These are phyloP conservation scores for Sclerotinia spermophila DNA, from an alignment of 2,329 filamentous ascomycete genomes.

Conservation along the genomic window DNA sequence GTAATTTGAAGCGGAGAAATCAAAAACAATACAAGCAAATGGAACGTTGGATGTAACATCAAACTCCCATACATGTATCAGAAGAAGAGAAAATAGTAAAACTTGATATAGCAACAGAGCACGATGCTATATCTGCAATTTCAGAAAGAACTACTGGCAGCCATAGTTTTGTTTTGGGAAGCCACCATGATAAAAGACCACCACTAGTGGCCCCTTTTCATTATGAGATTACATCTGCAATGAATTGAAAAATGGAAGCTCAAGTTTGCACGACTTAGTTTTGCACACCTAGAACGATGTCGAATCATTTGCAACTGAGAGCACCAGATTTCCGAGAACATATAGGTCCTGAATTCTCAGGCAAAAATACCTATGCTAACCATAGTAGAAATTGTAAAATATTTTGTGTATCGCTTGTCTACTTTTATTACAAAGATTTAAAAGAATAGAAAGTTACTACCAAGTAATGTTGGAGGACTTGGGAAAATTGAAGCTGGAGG, in stretches of 20 bases:
- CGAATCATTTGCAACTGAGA: neutral
- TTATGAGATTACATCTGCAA: neutral
- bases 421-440: neutral
- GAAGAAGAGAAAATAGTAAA: neutral
- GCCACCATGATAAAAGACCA: neutral
- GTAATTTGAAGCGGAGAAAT: neutral
- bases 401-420: neutral
- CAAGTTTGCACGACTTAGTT: neutral
- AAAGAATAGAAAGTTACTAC: neutral
- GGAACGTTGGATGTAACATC: neutral
- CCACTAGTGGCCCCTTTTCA: neutral
- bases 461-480: too few relatives aligned
- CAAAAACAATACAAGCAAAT: neutral
- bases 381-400: neutral
- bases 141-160: neutral
- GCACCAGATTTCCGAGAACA: neutral
- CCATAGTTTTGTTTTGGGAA: neutral
- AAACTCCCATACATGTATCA: neutral
- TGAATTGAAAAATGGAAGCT: neutral
- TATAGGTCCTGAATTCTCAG: neutral
- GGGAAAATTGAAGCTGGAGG: neutral
- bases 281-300: neutral
- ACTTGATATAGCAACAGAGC: too few relatives aligned
- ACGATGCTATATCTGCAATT: neutral
- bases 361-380: neutral